A percentile compares a stretch with the other conserved stretches of the same genome.
Evolutionary conservation across 2,329 filamentous ascomycete species (phyloP).

Genomic region (Diaporthe ilicicola): DNA sequence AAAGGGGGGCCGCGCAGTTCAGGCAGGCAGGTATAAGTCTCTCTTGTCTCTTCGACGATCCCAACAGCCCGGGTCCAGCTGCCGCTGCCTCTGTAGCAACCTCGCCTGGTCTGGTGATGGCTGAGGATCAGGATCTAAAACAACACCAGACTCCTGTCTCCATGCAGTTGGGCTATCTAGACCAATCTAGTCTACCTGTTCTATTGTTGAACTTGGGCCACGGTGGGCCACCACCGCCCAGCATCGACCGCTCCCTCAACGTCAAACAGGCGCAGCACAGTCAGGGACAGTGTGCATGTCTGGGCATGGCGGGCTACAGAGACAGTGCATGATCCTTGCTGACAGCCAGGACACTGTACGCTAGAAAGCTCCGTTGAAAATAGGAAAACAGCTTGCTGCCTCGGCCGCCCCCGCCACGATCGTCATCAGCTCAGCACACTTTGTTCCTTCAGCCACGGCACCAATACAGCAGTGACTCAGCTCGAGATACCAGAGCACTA

Average conservation of each 20-base stretch:
- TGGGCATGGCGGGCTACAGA: accelerated
- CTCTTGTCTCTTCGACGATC: neutral
- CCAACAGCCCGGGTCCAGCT: neutral
- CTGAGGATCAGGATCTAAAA: conserved; percentile 24
- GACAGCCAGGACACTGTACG: neutral
- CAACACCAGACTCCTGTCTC: conserved; percentile 19
- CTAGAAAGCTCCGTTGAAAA: conserved; percentile 13
- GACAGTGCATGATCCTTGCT: neutral
- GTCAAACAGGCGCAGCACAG: conserved; percentile 22
- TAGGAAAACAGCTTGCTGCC: conserved; percentile 13
- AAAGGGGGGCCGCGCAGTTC: neutral
- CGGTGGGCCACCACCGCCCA: conserved; percentile 2
- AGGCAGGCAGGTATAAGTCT: neutral
- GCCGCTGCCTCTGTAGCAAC: neutral
- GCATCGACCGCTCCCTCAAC: conserved; percentile 9
- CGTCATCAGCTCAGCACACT: neutral
- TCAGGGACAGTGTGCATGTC: conserved; percentile 2
- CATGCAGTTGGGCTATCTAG: conserved; percentile 5
- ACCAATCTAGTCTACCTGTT: conserved; percentile 13
- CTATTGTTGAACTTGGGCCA: conserved; percentile 16
- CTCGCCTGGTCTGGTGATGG: conserved; percentile 15
- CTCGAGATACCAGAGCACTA: neutral
- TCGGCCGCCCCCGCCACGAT: neutral
- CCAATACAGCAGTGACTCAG: neutral
- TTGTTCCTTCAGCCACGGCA: neutral